These are phyloP conservation scores for Barnettozyma sucrosica DNA, from an alignment of 805 yeast genomes.

Conservation along the genomic window DNA sequence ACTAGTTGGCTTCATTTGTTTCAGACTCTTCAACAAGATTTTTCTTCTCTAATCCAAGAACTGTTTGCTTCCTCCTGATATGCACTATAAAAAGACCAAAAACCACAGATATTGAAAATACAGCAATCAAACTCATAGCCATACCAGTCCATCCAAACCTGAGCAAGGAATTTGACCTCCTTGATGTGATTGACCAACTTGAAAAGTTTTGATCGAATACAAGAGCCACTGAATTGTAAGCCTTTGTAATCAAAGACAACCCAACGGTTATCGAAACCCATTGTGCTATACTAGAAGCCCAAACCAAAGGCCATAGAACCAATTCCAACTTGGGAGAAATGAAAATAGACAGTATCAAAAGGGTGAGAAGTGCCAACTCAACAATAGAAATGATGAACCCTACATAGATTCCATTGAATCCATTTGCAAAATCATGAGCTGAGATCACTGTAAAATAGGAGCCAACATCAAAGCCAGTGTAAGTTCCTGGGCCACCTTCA, in stretches of 20 bases:
- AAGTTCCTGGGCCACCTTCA: neutral
- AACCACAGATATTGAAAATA: neutral
- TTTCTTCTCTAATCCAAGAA: neutral
- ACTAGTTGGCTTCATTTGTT: neutral
- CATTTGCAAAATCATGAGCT: neutral
- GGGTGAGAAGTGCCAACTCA: neutral
- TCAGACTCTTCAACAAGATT: neutral
- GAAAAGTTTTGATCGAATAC: neutral
- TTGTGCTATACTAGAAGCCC: neutral
- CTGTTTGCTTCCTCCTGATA: neutral
- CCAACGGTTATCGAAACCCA: conserved; percentile 2
- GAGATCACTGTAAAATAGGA: neutral
- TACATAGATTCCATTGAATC: conserved; percentile 4
- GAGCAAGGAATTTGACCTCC: neutral
- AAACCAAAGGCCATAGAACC: neutral
- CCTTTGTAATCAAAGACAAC: neutral
- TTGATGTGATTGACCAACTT: neutral
- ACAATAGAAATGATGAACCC: neutral
- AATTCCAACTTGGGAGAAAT: neutral
- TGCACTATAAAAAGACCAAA: neutral
- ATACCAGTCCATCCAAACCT: conserved; percentile 1
- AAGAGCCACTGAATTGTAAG: neutral
- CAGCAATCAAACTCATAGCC: conserved; percentile 2
- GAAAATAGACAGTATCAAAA: neutral
- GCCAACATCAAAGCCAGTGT: neutral